A percentile compares a stretch with the other conserved stretches of the same genome.
phyloP scores from a whole-genome alignment of 164 flowering plant species.

The Vitis rupestris region DNA sequence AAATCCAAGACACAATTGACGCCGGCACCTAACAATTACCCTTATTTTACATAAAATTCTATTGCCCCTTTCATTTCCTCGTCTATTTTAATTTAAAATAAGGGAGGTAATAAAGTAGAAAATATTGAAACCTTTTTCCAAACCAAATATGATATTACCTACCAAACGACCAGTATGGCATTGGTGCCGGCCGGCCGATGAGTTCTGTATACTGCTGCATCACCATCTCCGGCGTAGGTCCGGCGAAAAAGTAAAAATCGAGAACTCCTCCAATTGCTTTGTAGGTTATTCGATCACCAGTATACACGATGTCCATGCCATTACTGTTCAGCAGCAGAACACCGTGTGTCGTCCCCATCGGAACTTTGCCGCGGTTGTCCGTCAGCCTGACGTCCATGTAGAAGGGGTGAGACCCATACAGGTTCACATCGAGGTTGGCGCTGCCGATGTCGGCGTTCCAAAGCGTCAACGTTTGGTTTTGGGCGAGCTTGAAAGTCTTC shows the following conservation, averaged over 20 bases:
- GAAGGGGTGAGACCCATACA: conserved; percentile 87
- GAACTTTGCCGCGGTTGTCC: conserved; percentile 4
- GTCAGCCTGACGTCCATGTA: conserved; percentile 68
- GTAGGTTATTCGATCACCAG: conserved; percentile 51
- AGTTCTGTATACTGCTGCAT: conserved; percentile 53
- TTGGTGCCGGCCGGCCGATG: conserved; percentile 58
- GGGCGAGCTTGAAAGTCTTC: conserved; percentile 45
- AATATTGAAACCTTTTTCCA: too few relatives aligned
- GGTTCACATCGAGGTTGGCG: conserved; percentile 41
- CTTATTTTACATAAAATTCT: too few relatives aligned
- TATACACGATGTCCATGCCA: conserved; percentile 57
- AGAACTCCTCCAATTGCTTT: conserved; percentile 57
- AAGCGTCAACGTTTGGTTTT: conserved; percentile 49
- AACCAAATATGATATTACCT: background rate
- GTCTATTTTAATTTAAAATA: too few relatives aligned
- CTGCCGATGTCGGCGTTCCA: conserved; percentile 71
- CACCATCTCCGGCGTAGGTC: conserved; percentile 45
- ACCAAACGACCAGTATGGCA: conserved; percentile 76
- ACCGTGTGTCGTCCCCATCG: conserved; percentile 48
- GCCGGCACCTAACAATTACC: too few relatives aligned
- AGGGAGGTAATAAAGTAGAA: too few relatives aligned
- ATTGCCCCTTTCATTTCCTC: too few relatives aligned
- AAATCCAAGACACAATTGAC: too few relatives aligned
- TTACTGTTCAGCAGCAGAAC: conserved; percentile 58
- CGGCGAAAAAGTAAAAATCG: conserved; percentile 51